Base-by-base conservation (phyloP, 257 asterid genomes). In the Jacaranda mimosifolia region DNA sequence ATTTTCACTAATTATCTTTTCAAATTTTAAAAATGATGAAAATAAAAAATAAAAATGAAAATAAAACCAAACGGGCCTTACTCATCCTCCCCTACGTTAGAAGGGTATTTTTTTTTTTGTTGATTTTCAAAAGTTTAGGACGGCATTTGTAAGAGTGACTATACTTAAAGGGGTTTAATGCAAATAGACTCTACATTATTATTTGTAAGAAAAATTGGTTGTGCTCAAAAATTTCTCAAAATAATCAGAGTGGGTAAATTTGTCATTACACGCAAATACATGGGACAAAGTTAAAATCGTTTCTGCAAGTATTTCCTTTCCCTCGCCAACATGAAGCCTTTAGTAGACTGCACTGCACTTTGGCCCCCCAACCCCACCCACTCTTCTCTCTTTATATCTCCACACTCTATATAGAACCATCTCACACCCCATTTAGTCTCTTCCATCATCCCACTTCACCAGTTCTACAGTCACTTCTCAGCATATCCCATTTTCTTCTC, bases 221-320 rank as follows among this genome's bases (percentile, higher is more conserved):
- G 32, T 26, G 32, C 32, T 2, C 32, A 26, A 26, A 26, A 0
- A 0, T 26, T 26, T 26, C 59, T 68, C 19, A 70, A 69, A 40
- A 76, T 55, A 63, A 32, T 42, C 0, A 53, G 32, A 4, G 63
- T 49, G 80, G 80, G 78, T 14, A n/a, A 36, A 7, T 43, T 74
- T 58, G 83, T 74, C 83, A 79, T 55, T 68, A 55, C 40, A 45
- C 2, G 5, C 7, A 58, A 66, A 63, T 82, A 72, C 43, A 79
- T 72, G 75, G 76, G 84, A 83, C 87, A 80, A 73, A 73, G 78
- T 56, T 78, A 10, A 68, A 68, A 63, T 81, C 82, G 53, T 15
- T 68, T 63, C 79, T 81, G 79, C 76, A 57, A 38, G 4, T 62
- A 45, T 68, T 63, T 68, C 75, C 77, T 77, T 72, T 71, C 83